phyloP scores from a whole-genome alignment of 1,284 basidiomycete genomes.

The Ganoderma lingzhi region DNA sequence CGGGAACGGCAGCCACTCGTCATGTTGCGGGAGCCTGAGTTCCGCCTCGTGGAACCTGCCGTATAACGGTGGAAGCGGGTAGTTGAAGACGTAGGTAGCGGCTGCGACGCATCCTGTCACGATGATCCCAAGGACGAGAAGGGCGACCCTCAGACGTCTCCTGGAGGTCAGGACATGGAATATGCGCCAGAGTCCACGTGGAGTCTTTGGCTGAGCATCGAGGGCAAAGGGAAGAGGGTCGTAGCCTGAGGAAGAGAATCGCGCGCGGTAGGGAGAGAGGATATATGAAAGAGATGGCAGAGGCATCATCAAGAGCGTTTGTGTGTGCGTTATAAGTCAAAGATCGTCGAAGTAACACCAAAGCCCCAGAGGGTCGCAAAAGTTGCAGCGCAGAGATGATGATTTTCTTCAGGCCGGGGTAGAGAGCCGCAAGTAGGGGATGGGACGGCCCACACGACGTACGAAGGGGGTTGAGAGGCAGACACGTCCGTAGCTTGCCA shows the following conservation, averaged over 20 bases:
- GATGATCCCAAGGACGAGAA: slow-evolving; percentile 19
- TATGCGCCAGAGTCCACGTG: background rate
- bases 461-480: background rate
- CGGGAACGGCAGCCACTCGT: slow-evolving; percentile 46
- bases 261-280: slow-evolving; percentile 1
- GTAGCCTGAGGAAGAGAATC: slow-evolving; percentile 7
- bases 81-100: slow-evolving; percentile 20
- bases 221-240: slow-evolving; percentile 17
- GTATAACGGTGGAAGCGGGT: slow-evolving; percentile 52
- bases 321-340: too few species aligned
- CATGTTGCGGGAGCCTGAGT: slow-evolving; percentile 53
- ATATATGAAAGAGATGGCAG: background rate
- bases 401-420: background rate
- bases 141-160: slow-evolving; percentile 11
- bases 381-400: background rate
- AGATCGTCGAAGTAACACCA: background rate
- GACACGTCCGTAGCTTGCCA: too few species aligned
- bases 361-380: background rate
- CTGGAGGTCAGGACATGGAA: slow-evolving; percentile 12
- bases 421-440: background rate
- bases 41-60: slow-evolving; percentile 54
- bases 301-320: background rate
- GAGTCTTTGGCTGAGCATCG: background rate
- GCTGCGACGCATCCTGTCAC: background rate
- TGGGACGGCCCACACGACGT: background rate